Percentiles rank a stretch among this genome's conserved stretches.
These are phyloP conservation scores for Hypomyces rosellus DNA, from an alignment of 2,329 filamentous ascomycete species.

Conservation along the genomic window DNA sequence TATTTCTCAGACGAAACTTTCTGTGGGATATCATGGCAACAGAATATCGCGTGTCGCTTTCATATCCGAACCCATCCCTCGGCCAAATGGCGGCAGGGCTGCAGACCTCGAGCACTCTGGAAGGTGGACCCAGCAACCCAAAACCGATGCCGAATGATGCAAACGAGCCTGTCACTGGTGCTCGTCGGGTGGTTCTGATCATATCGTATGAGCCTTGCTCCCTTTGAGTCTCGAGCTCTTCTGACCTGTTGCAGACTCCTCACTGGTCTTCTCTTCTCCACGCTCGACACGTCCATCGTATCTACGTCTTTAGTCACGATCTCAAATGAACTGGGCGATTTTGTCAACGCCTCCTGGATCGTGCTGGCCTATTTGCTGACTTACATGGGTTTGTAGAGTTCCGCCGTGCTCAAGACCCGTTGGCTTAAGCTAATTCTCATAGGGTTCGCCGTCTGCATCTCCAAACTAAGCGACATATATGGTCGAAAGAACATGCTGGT, in stretches of 20 bases:
- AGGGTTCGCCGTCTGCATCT: constrained; percentile 52
- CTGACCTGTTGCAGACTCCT: constrained; percentile 34
- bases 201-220: constrained; percentile 11
- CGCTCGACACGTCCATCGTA: constrained; percentile 52
- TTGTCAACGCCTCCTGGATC: constrained; percentile 48
- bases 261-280: constrained; percentile 49
- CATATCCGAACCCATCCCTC: constrained; percentile 28
- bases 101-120: constrained; percentile 1
- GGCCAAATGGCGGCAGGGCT: constrained; percentile 21
- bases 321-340: constrained; percentile 45
- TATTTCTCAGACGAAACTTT: neutral
- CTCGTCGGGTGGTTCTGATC: constrained; percentile 11
- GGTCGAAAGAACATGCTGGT: constrained; percentile 46
- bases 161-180: neutral
- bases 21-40: constrained; percentile 17
- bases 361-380: constrained; percentile 50
- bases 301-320: constrained; percentile 53
- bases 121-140: neutral
- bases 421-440: constrained; percentile 8
- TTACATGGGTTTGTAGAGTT: constrained; percentile 42
- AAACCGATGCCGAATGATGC: neutral
- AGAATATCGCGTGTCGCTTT: constrained; percentile 24
- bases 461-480: constrained; percentile 55
- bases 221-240: neutral
- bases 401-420: neutral